These are phyloP conservation scores for Odonthalia washingtoniensis DNA, from an alignment of 31 red algal species.

Conservation along the genomic window DNA sequence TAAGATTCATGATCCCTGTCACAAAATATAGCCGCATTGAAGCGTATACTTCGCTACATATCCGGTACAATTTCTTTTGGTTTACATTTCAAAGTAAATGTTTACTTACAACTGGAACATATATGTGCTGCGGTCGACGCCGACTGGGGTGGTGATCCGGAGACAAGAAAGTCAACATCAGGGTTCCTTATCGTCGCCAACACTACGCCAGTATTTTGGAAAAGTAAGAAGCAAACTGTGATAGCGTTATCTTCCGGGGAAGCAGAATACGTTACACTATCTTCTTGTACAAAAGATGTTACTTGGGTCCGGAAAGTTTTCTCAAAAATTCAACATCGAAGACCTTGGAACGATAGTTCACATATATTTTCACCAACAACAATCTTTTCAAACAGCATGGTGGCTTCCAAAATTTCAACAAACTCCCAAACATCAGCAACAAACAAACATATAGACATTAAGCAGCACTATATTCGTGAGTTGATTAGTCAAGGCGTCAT, in stretches of 20 bases:
- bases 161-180: constrained; percentile 10
- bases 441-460: too few relatives aligned
- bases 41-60: not conserved
- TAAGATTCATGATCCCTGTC: not conserved
- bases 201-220: constrained; percentile 18
- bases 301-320: constrained; percentile 9
- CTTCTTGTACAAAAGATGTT: constrained; percentile 17
- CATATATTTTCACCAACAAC: too few relatives aligned
- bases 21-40: not conserved
- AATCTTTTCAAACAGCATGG: too few relatives aligned
- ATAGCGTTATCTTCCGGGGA: constrained; percentile 38
- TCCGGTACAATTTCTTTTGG: not conserved
- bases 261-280: constrained; percentile 37
- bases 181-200: not conserved
- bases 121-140: not conserved
- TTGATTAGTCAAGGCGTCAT: too few relatives aligned
- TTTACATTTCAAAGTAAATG: not conserved
- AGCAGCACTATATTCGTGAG: too few relatives aligned
- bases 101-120: not conserved
- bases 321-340: not conserved
- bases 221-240: constrained; percentile 14
- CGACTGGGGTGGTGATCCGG: constrained; percentile 13
- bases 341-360: too few relatives aligned
- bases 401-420: too few relatives aligned
- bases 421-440: too few relatives aligned